Percentiles rank a stretch among this genome's conserved stretches.
Evolutionary conservation across 2,329 filamentous ascomycete species (phyloP).

Genomic region (Ceratocystis ficicola): DNA sequence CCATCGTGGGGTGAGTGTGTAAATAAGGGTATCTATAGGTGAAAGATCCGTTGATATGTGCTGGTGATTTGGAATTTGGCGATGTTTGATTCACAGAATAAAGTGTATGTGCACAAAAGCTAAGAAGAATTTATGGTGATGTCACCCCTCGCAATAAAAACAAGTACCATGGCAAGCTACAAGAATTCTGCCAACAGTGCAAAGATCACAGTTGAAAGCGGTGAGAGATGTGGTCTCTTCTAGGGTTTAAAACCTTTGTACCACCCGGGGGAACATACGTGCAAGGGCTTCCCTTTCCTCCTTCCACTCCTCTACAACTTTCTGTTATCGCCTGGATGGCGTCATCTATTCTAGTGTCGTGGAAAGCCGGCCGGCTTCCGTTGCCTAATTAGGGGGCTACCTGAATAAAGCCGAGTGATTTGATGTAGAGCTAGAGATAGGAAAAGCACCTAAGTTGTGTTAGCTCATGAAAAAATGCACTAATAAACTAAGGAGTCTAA

Average conservation of each 20-base stretch:
- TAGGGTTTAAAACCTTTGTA: neutral
- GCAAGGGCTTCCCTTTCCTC: neutral
- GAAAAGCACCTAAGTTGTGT: too few relatives aligned
- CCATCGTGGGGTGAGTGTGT: conserved; percentile 29
- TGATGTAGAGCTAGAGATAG: too few relatives aligned
- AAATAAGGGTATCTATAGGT: neutral
- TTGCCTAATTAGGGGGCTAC: neutral
- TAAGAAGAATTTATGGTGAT: neutral
- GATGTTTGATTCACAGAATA: neutral
- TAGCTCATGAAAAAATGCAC: too few relatives aligned
- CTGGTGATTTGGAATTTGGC: neutral
- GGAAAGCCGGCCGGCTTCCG: neutral
- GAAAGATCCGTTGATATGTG: too few relatives aligned
- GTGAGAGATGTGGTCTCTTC: neutral
- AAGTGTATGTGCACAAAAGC: neutral
- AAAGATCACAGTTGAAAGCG: neutral
- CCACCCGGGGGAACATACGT: too few relatives aligned
- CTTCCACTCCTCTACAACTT: neutral
- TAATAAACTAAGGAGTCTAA: too few relatives aligned
- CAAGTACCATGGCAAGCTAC: neutral
- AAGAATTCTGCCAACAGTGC: neutral
- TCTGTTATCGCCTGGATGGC: neutral
- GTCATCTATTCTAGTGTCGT: neutral
- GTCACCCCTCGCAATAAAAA: neutral
- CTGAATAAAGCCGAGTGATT: too few relatives aligned